Percentiles rank a stretch among this genome's conserved stretches.
These are phyloP conservation scores for Paraleonurus japonicus DNA, from an alignment of 257 asterid species.

Conservation along the genomic window DNA sequence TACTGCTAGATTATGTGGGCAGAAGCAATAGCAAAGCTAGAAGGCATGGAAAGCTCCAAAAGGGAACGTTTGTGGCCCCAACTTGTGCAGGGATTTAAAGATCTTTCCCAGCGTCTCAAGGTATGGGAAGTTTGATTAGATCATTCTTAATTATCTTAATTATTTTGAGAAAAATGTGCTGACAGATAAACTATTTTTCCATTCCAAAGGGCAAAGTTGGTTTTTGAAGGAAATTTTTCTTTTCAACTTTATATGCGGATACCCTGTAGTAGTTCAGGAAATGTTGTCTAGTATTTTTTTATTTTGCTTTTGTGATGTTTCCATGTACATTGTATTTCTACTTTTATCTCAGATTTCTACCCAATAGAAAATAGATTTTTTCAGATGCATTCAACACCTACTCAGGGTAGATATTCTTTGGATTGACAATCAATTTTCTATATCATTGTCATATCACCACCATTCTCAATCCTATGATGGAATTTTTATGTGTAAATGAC, in stretches of 20 bases:
- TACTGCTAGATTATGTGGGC: slow-evolving; percentile 94
- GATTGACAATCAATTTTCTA: slow-evolving; percentile 3
- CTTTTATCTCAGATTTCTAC: background rate
- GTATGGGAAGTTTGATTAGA: slow-evolving; percentile 35
- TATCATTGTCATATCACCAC: background rate
- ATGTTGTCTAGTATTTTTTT: background rate
- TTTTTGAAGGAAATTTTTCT: background rate
- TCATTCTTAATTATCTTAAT: slow-evolving; percentile 6
- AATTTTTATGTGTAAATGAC: background rate
- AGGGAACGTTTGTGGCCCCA: slow-evolving; percentile 98
- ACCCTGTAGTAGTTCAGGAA: background rate
- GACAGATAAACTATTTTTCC: background rate
- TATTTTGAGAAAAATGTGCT: background rate
- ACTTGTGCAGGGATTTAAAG: slow-evolving; percentile 90
- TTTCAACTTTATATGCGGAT: background rate
- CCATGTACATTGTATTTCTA: background rate
- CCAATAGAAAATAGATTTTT: background rate
- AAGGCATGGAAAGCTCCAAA: slow-evolving; percentile 94
- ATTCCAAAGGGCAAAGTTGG: background rate
- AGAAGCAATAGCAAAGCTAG: slow-evolving; percentile 92
- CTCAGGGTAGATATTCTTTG: background rate
- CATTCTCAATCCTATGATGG: background rate
- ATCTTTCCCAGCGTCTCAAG: slow-evolving; percentile 93
- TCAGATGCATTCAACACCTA: background rate
- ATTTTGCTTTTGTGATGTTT: slow-evolving; percentile 10